Evolutionary conservation across 2,329 filamentous ascomycete species (phyloP), one percentile per base, ranked within the genome.

Genomic region (Helicocarpus griseus): DNA sequence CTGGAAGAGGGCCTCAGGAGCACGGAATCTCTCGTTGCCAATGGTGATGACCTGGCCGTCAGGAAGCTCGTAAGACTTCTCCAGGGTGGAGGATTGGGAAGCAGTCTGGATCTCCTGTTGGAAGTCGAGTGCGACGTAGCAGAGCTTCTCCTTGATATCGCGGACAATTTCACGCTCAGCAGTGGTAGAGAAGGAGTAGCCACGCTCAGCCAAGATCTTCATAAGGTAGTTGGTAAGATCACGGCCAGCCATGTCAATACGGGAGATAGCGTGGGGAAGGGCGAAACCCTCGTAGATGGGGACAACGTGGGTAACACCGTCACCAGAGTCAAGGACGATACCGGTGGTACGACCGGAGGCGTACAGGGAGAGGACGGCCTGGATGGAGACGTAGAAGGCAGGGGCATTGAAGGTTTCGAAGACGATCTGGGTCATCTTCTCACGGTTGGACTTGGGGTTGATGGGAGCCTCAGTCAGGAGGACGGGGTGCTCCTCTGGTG

Each of bases 141-240:
- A 98, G 69, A 98, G 90, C 86, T 97, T 98, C 87, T 98, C 93
- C 87, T 98, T 98, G 82, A 98, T 97, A 76, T 98, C 93, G 81
- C 93, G 91, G 70, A 97, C 93, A 73, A 97, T 98, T 94, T 97
- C 93, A 77, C 93, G 93, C 83, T 98, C 93, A 76, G 93, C 93
- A 58, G 93, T 97, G 79, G 93, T 98, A 72, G 91, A 96, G 87
- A 98, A 98, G 68, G 89, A 89, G 83, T 98, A 97, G 69, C 93
- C 93, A 72, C 93, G 90, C 86, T 98, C 93, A 68, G 93, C 93
- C 69, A 98, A 80, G 70, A 98, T 97, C 88, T 97, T 97, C 93
- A 98, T 57, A 29, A 98, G 86, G 83, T 98, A 97, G 77, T 97
- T 93, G 76, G 93, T 98, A 81, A 98, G 83, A 76, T 98, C 93